Evolutionary conservation across 78 protist species (phyloP).

Genomic region (Mantamonas sphyraenae): DNA sequence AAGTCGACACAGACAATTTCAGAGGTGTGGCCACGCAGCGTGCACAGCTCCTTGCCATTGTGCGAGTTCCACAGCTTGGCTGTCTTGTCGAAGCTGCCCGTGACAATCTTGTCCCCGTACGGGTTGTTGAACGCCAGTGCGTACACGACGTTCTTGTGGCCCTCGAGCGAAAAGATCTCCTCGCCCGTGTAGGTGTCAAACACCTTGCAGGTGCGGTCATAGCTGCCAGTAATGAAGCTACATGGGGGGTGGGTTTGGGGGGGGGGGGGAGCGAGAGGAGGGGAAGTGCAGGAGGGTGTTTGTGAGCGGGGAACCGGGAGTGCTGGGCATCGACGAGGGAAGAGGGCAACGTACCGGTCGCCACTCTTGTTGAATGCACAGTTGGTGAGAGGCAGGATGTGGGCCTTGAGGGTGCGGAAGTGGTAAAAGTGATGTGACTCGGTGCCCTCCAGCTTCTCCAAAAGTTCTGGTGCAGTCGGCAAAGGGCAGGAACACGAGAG

Average conservation of each 20-base stretch:
- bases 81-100: slow-evolving; percentile 70
- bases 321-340: too few species aligned
- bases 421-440: slow-evolving; percentile 21
- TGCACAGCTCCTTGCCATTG: slow-evolving; percentile 36
- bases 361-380: slow-evolving; percentile 61
- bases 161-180: slow-evolving; percentile 51
- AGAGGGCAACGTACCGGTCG: neutral
- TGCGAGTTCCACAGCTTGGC: slow-evolving; percentile 48
- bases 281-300: too few species aligned
- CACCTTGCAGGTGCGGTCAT: slow-evolving; percentile 67
- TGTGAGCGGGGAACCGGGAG: too few species aligned
- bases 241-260: too few species aligned
- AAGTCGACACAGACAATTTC: slow-evolving; percentile 55
- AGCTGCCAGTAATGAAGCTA: slow-evolving; percentile 57
- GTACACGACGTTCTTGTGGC: slow-evolving; percentile 73
- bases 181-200: slow-evolving; percentile 63
- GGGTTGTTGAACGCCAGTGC: slow-evolving; percentile 72
- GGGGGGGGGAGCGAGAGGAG: too few species aligned
- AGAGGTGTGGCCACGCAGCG: slow-evolving; percentile 61
- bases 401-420: slow-evolving; percentile 54
- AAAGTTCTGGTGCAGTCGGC: neutral
- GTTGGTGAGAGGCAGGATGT: slow-evolving; percentile 68
- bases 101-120: slow-evolving; percentile 35
- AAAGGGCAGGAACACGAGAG: neutral
- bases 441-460: slow-evolving; percentile 19